phyloP scores from a whole-genome alignment of 495 filamentous ascomycete genomes.

The Lasiosphaeria ovina region DNA sequence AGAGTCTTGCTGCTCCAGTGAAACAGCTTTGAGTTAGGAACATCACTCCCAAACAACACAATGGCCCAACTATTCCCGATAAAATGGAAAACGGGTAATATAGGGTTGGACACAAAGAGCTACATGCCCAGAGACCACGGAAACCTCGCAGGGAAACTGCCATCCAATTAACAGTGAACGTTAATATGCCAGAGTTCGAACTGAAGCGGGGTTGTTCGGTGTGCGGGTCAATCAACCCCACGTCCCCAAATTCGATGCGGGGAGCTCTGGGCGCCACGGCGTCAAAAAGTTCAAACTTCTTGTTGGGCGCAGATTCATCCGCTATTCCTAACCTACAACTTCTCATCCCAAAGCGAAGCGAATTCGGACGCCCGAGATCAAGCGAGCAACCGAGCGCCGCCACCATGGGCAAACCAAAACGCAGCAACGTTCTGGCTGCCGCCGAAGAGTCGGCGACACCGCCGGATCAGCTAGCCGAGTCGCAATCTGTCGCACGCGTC shows the following conservation, averaged over 20 bases:
- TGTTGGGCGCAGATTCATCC: not conserved
- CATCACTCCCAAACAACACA: too few relatives aligned
- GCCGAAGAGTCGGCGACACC: conserved; percentile 73
- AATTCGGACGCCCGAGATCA: not conserved
- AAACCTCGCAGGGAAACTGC: not conserved
- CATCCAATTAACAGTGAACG: too few relatives aligned
- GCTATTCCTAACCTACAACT: too few relatives aligned
- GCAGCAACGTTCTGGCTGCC: conserved; percentile 69
- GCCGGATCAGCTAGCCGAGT: conserved; percentile 59
- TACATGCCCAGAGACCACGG: not conserved
- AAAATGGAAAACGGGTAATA: too few relatives aligned
- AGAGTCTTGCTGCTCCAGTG: too few relatives aligned
- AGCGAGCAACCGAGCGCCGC: not conserved
- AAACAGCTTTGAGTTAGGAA: too few relatives aligned
- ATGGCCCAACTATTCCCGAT: too few relatives aligned
- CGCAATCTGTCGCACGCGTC: conserved; percentile 70
- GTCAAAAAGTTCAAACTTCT: not conserved
- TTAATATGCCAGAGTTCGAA: too few relatives aligned
- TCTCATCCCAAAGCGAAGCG: too few relatives aligned
- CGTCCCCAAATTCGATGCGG: not conserved
- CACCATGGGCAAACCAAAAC: conserved; percentile 70
- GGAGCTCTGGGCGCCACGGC: not conserved
- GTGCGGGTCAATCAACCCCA: not conserved
- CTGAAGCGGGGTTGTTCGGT: not conserved
- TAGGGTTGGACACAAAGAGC: not conserved